Base-by-base conservation (phyloP, 78 protist species). In the Dictyostelium capitatum region DNA sequence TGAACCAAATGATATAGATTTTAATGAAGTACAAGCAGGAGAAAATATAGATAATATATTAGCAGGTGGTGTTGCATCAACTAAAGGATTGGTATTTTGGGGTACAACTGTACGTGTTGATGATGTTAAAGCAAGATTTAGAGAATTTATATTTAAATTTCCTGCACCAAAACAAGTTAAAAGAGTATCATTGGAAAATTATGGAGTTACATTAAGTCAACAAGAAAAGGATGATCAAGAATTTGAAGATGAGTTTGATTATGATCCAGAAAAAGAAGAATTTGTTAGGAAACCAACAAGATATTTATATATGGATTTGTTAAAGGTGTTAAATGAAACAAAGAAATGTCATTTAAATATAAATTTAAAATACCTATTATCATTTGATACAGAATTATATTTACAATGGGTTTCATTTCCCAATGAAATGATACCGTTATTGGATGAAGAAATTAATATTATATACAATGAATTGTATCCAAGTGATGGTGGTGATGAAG, bases 341-440 rank as follows among this genome's bases (percentile, higher is more conserved):
- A 50, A 25, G 19, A 56, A 80, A 3, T 28, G 20, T 23, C 84
- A 87, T 64, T 50, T 74, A 17, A 87, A 87, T 77, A 65, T 87
- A 25, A 87, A 87, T 37, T 19, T 87, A 25, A 87, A 46, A 15
- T 50, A 87, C 65, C 25, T 87, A 2, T 1, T 30, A 32, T 11
- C 46, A 19, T 87, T 87, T 37, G 84, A 87, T 50, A 2, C 20
- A 3, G 30, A 23, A 19, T 74, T 87, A 25, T 77, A 77, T 77
- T 43, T 48, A 15, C 72, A 72, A 12, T 87, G 93, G 93, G 32
- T 74, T 12, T 28, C 64, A 6, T 87, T 75, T 20, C 93, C 93
- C 20, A 77, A 41, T 51, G 93, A 87, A 64, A 59, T 87, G 79
- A 77, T 87, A 28, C 93, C 82, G 8, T 53, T 87, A 4, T 12